Evolutionary conservation across 352 stramenopile species (phyloP).

Genomic region (Phytophthora meadii): DNA sequence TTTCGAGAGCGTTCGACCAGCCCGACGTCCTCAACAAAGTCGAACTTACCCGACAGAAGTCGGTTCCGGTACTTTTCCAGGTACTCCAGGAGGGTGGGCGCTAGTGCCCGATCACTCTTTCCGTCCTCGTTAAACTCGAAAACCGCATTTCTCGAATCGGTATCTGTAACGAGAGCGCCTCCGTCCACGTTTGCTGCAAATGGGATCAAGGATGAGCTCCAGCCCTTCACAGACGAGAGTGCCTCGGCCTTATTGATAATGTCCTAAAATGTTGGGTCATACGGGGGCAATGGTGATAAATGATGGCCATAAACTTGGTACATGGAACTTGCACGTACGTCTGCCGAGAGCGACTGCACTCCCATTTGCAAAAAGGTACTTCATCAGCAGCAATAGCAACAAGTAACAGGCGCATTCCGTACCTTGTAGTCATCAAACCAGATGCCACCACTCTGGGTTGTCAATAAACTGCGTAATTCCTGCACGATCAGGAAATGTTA

Average conservation of each 20-base stretch:
- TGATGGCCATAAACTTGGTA: neutral
- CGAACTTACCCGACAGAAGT: slow-evolving; percentile 81
- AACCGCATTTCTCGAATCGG: slow-evolving; percentile 58
- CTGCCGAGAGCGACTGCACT: slow-evolving; percentile 61
- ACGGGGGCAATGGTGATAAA: neutral
- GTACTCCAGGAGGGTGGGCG: slow-evolving; percentile 66
- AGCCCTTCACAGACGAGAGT: slow-evolving; percentile 53
- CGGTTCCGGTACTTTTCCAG: slow-evolving; percentile 84
- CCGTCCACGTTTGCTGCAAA: slow-evolving; percentile 80
- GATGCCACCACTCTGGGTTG: slow-evolving; percentile 79
- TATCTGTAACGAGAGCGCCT: slow-evolving; percentile 68
- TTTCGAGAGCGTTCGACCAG: slow-evolving; percentile 81
- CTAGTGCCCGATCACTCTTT: slow-evolving; percentile 51
- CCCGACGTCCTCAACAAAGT: slow-evolving; percentile 86
- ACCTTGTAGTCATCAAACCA: slow-evolving; percentile 89
- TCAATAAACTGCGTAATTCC: slow-evolving; percentile 68
- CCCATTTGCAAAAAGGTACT: slow-evolving; percentile 5
- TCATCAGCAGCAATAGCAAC: slow-evolving; percentile 3
- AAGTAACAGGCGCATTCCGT: neutral
- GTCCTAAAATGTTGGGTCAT: slow-evolving; percentile 40
- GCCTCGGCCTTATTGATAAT: slow-evolving; percentile 65
- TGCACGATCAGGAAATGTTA: slow-evolving; percentile 17
- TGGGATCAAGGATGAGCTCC: slow-evolving; percentile 68
- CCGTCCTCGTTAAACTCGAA: slow-evolving; percentile 77
- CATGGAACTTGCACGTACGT: slow-evolving; percentile 36